Evolutionary conservation across 1,284 basidiomycete genomes (phyloP), one percentile per base, ranked within the genome.

Genomic region (Moesziomyces globuligerus): DNA sequence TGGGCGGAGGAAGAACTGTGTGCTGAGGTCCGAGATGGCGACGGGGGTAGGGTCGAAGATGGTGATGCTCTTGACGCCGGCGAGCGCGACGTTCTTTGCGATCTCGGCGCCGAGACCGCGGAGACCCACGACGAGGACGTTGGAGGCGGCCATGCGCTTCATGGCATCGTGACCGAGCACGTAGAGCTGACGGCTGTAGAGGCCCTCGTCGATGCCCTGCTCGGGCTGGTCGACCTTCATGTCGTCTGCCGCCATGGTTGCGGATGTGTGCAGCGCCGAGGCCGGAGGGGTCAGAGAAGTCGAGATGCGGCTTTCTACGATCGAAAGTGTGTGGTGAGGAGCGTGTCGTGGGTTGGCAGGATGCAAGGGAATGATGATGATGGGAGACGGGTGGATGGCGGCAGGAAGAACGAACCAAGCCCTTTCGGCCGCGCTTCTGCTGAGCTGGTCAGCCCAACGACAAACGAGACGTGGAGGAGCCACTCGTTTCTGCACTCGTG

Each of bases 61-160:
- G 17, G 94, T 97, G 41, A 98, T 95, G 21, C 92, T 94, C 86
- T 98, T 98, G 57, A 99, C 96, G 66, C 96, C 96, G 45, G 96
- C 96, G 45, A 99, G 87, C 45, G 90, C 91, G 52, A 98, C 87
- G 82, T 99, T 93, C 86, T 99, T 99, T 69, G 96, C 95, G 80
- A 98, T 96, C 85, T 99, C 96, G 56, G 93, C 93, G 60, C 96
- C 96, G 60, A 98, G 86, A 68, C 96, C 96, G 73, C 91, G 90
- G 83, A 95, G 85, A 28, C 96, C 96, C 41, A 97, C 90, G 74
- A 99, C 89, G 66, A 99, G 89, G 44, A 98, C 91, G 82, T 97
- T 96, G 54, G 94, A 98, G 25, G 88, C 87, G 8, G 96, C 95
- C 96, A 99, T 98, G 82, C 90, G 91, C 87, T 97, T 97, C 96